These are phyloP conservation scores for Wilhelminamyces savonicus DNA, from an alignment of 805 yeast species.

Conservation along the genomic window DNA sequence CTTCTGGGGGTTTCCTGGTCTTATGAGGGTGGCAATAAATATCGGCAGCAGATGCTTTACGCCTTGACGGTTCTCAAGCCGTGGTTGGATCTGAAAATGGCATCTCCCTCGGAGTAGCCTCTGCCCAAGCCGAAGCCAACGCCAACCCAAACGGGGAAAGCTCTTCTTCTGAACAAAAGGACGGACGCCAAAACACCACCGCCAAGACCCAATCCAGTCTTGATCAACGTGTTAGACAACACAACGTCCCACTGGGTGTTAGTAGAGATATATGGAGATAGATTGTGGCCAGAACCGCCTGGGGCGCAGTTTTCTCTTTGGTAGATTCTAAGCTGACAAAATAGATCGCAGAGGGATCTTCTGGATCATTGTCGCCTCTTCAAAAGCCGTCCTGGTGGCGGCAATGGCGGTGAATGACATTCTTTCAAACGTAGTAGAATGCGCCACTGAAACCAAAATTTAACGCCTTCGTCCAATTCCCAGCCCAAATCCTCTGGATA, in stretches of 20 bases:
- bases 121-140: conserved; percentile 97
- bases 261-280: conserved; percentile 4
- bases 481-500: no score
- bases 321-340: background rate
- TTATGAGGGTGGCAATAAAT: no score
- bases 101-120: conserved; percentile 97
- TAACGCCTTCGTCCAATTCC: no score
- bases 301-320: background rate
- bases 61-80: conserved; percentile 74
- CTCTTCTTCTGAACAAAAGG: conserved; percentile 82
- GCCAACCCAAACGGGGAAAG: conserved; percentile 98
- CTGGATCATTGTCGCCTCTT: background rate
- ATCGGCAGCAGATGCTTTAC: conserved; percentile 18
- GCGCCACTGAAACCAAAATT: no score
- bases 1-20: no score
- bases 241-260: conserved; percentile 79
- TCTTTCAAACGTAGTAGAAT: no score
- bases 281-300: background rate
- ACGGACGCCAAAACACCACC: conserved; percentile 93
- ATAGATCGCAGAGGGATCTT: background rate
- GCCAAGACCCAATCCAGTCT: conserved; percentile 94
- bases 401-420: no score
- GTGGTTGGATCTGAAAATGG: conserved; percentile 79
- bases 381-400: no score
- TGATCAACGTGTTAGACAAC: conserved; percentile 86